Percentiles rank a stretch among this genome's conserved stretches.
Evolutionary conservation across 1,284 basidiomycete species (phyloP).

Genomic region (Malassezia sp.): DNA sequence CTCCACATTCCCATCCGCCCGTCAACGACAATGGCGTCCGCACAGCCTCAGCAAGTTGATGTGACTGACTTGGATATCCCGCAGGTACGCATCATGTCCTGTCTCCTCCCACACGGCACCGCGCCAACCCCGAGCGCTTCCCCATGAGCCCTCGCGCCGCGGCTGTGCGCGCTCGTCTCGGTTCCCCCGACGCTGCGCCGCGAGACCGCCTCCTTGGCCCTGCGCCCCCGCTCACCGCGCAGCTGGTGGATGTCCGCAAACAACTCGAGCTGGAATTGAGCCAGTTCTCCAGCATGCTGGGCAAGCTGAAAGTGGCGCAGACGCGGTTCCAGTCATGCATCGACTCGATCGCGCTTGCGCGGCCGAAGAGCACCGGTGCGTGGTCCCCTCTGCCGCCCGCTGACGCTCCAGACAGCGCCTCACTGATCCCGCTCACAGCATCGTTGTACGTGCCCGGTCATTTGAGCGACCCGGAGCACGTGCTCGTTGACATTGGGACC

Average conservation of each 20-base stretch:
- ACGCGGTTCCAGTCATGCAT: constrained; percentile 80
- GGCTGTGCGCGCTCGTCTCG: neutral
- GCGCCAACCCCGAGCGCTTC: too few species aligned
- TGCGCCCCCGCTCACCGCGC: too few species aligned
- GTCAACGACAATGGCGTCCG: constrained; percentile 20
- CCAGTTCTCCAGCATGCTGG: constrained; percentile 81
- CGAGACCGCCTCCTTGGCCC: too few species aligned
- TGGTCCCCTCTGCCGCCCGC: too few species aligned
- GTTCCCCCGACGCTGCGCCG: neutral
- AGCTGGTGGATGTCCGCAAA: constrained; percentile 40
- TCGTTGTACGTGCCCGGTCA: constrained; percentile 90
- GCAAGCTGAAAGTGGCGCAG: constrained; percentile 82
- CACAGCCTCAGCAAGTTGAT: constrained; percentile 31
- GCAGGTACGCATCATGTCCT: constrained; percentile 18
- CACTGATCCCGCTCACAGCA: constrained; percentile 82
- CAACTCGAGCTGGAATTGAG: constrained; percentile 63
- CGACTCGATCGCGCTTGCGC: constrained; percentile 68
- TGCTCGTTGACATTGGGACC: constrained; percentile 89
- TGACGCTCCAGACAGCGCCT: constrained; percentile 59
- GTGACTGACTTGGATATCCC: constrained; percentile 28
- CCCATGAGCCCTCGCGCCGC: neutral
- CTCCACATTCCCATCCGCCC: too few species aligned
- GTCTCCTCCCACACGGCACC: too few species aligned
- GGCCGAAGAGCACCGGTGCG: constrained; percentile 57
- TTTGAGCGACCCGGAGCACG: constrained; percentile 67